Conservation (phyloP, 148 eudicot genomes). For the Nepenthes gracilis region DNA sequence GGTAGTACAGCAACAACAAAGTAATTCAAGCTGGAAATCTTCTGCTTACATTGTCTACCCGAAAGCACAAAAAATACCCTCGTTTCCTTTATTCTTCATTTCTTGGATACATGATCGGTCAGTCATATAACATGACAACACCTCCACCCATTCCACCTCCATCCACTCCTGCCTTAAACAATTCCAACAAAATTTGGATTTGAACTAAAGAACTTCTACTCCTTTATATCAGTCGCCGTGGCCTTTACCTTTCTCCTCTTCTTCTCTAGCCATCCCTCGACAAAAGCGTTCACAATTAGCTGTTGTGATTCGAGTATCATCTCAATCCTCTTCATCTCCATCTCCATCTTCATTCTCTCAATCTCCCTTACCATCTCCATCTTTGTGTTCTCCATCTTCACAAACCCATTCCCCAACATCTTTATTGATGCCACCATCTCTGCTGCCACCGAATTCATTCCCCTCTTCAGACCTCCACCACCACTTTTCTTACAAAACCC, state of each 20-base stretch:
- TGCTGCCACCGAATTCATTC: constrained; percentile 13
- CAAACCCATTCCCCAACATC: constrained; percentile 49
- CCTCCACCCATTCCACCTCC: no score
- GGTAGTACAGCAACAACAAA: no score
- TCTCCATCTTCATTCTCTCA: constrained; percentile 55
- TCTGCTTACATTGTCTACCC: no score
- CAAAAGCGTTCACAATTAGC: constrained; percentile 41
- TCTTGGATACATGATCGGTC: no score
- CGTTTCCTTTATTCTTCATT: no score
- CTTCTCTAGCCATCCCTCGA: constrained; percentile 13
- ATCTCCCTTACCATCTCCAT: constrained; percentile 63
- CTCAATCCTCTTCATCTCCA: constrained; percentile 65
- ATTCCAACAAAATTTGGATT: no score
- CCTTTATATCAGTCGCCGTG: neutral
- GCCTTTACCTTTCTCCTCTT: constrained; percentile 5
- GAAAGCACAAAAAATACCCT: no score
- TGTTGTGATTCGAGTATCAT: constrained; percentile 63
- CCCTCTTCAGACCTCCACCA: constrained; percentile 9
- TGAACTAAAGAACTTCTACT: no score
- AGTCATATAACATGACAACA: no score
- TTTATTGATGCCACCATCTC: constrained; percentile 52
- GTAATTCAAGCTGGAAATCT: no score
- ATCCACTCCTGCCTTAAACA: no score
- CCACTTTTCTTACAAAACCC: constrained; percentile 4
- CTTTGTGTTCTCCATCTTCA: constrained; percentile 68